These are phyloP conservation scores for Cornus suecica DNA, from an alignment of 148 eudicot species.

Conservation along the genomic window DNA sequence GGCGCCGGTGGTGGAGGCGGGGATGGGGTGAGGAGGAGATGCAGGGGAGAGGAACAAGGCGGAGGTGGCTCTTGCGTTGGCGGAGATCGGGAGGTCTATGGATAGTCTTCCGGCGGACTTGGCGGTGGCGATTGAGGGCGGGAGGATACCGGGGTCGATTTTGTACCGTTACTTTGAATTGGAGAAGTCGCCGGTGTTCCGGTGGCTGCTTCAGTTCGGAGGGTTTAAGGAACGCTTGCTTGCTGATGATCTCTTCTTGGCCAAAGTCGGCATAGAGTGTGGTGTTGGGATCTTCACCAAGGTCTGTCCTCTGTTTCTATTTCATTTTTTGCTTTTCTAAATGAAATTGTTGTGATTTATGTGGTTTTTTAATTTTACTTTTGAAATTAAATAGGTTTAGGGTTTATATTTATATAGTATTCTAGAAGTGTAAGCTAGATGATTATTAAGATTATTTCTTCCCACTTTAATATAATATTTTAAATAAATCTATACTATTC, in stretches of 20 bases:
- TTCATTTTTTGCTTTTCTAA: background rate
- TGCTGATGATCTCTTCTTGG: slow-evolving; percentile 80
- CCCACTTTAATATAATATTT: no score
- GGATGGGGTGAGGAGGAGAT: slow-evolving; percentile 27
- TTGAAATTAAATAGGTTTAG: background rate
- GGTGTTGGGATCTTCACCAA: slow-evolving; percentile 92
- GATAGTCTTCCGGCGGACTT: slow-evolving; percentile 62
- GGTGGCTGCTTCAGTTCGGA: slow-evolving; percentile 71
- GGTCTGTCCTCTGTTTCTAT: slow-evolving; percentile 28
- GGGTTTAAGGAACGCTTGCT: slow-evolving; percentile 80
- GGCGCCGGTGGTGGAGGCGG: slow-evolving; percentile 28
- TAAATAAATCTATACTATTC: no score
- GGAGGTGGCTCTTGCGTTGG: slow-evolving; percentile 49
- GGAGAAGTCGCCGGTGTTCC: slow-evolving; percentile 51
- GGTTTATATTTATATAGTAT: background rate
- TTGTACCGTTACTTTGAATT: slow-evolving; percentile 54
- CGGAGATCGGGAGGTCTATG: slow-evolving; percentile 45
- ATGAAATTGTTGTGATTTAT: no score
- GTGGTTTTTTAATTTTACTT: background rate
- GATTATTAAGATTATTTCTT: no score
- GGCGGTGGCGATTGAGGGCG: slow-evolving; percentile 52
- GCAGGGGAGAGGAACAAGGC: slow-evolving; percentile 48
- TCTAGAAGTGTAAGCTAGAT: no score
- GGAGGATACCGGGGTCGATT: slow-evolving; percentile 50
- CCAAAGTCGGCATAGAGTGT: slow-evolving; percentile 81